Percentiles rank a stretch among this genome's conserved stretches.
These are phyloP conservation scores for Magnusiomyces suaveolens DNA, from an alignment of 1,139 yeast genomes.

Conservation along the genomic window DNA sequence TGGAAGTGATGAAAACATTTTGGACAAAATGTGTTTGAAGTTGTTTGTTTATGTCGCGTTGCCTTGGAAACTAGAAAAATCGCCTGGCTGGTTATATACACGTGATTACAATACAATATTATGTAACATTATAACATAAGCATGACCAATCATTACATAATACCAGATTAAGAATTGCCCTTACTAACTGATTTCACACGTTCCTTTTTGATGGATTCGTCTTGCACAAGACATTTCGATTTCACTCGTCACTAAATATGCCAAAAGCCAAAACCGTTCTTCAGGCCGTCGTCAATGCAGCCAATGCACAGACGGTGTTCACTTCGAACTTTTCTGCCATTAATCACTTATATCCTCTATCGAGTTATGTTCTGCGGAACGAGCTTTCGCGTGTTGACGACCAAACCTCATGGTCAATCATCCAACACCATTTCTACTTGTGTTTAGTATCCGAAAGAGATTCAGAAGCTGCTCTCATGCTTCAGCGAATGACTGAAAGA, in stretches of 20 bases:
- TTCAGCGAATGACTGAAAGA: conserved; percentile 57
- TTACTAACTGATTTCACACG: too few relatives aligned
- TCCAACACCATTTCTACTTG: conserved; percentile 66
- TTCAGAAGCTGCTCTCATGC: conserved; percentile 54
- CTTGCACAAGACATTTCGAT: too few relatives aligned
- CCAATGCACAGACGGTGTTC: conserved; percentile 11
- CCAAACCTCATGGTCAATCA: conserved; percentile 47
- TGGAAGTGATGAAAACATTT: too few relatives aligned
- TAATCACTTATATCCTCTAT: conserved; percentile 22
- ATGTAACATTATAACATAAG: too few relatives aligned
- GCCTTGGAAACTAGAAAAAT: too few relatives aligned
- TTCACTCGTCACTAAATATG: neutral
- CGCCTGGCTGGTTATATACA: too few relatives aligned
- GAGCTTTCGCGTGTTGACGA: conserved; percentile 34
- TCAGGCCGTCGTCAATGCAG: neutral
- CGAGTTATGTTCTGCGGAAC: conserved; percentile 30
- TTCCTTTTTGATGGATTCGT: too few relatives aligned
- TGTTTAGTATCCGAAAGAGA: conserved; percentile 58
- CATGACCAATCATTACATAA: too few relatives aligned
- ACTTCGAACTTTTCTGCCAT: conserved; percentile 19
- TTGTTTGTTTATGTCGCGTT: too few relatives aligned
- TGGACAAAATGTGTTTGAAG: too few relatives aligned
- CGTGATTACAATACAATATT: too few relatives aligned
- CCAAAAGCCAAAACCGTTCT: neutral
- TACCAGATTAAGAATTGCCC: too few relatives aligned